Base-by-base conservation (phyloP, 2,329 filamentous ascomycete genomes). In the Phyllachora maydis region DNA sequence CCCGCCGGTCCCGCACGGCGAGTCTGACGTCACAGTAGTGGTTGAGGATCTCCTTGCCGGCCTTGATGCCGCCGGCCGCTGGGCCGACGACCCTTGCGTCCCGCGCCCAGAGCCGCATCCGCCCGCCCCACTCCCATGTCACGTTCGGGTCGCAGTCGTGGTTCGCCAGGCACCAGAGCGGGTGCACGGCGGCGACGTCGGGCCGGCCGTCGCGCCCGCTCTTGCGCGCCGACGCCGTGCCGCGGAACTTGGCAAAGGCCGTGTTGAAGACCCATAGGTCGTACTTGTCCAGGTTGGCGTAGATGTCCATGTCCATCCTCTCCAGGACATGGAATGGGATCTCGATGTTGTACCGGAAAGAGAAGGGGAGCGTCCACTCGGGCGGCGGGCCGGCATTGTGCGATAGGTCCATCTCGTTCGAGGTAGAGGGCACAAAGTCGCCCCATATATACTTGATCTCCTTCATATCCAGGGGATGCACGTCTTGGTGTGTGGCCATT, bases 91-190 rank as follows among this genome's bases (percentile, higher is more conserved):
- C 54, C 18, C 65, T 52, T 31, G 59, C 50, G 30, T 67, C 53
- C 22, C 69, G 54, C 3, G 66, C 65, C 54, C 56, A 66, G 29
- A 88, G 65, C 17, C 65, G 62, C 61, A 88, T 83, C 24, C 61
- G 62, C 1, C 76, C 77, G 14, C 74, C 70, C 79, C 83, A 93
- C 39, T 91, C 78, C 88, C 88, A 98, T 4, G 65, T 65, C 18
- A 95, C 82, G 44, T 92, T 93, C 6, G 88, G 88, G 41, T 92
- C 71, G 48, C 88, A 98, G 43, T 82, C 81, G 44, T 98, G 88
- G 40, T 98, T 98, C 14, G 85, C 83, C 15, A 95, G 58, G 47
- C 83, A 95, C 82, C 88, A 98, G 35, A 91, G 68, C 2, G 85
- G 82, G 49, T 95, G 83, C 14, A 95, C 83, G 14, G 85, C 85